Evolutionary conservation across 805 yeast genomes (phyloP).

Genomic region (Wickerhamiella occidentalis): DNA sequence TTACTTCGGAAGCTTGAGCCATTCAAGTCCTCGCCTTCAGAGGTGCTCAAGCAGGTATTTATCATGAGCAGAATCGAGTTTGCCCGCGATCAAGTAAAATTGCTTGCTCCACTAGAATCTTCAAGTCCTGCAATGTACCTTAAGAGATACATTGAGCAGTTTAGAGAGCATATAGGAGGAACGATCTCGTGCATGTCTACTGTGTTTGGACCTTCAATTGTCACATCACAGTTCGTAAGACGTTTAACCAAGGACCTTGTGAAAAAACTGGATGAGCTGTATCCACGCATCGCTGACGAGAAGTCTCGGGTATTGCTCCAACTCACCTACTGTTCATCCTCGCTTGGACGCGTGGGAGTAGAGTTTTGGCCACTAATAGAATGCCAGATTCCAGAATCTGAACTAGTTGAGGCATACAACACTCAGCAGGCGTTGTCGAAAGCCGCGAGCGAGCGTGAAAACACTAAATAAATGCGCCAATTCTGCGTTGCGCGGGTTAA

Average conservation of each 20-base stretch:
- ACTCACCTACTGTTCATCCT: slow-evolving; percentile 77
- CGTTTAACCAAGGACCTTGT: slow-evolving; percentile 21
- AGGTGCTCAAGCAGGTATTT: slow-evolving; percentile 42
- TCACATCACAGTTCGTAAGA: slow-evolving; percentile 24
- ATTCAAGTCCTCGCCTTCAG: slow-evolving; percentile 22
- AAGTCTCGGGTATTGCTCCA: slow-evolving; percentile 64
- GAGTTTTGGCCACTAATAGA: slow-evolving; percentile 44
- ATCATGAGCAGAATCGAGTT: slow-evolving; percentile 58
- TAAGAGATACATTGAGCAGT: slow-evolving; percentile 69
- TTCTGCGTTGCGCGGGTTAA: too few species aligned
- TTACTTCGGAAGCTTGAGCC: slow-evolving; percentile 50
- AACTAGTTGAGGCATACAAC: slow-evolving; percentile 35
- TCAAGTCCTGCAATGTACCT: slow-evolving; percentile 49
- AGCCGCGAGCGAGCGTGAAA: background rate
- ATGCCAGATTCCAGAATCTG: slow-evolving; percentile 24
- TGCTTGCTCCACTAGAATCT: slow-evolving; percentile 44
- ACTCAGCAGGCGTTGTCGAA: slow-evolving; percentile 31
- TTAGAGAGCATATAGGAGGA: slow-evolving; percentile 71
- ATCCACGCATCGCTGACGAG: slow-evolving; percentile 26
- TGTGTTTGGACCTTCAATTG: slow-evolving; percentile 38
- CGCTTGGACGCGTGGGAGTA: slow-evolving; percentile 57
- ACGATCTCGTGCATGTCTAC: slow-evolving; percentile 56
- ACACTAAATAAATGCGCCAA: background rate
- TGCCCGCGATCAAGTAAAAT: slow-evolving; percentile 47
- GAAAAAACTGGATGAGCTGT: slow-evolving; percentile 16